Conservation (phyloP, 2,329 filamentous ascomycete species). For the Aspergillus quadrilineatus region DNA sequence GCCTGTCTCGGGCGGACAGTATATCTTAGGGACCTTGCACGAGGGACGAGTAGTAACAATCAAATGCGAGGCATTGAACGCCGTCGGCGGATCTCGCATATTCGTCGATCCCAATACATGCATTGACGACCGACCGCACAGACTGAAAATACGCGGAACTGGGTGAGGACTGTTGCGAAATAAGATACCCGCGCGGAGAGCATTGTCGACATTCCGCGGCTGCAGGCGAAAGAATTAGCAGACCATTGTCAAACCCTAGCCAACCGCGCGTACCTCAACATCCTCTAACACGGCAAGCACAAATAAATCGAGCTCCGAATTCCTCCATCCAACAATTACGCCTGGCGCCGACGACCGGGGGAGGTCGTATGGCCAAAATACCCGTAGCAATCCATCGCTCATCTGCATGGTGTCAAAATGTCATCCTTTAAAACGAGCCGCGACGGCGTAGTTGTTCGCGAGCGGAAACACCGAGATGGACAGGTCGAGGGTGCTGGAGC, state of each 20-base stretch:
- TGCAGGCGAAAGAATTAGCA: constrained; percentile 34
- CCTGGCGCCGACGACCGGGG: constrained; percentile 70
- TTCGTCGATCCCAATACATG: constrained; percentile 86
- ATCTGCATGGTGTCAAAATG: constrained; percentile 65
- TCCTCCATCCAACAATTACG: constrained; percentile 92
- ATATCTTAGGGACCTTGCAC: constrained; percentile 66
- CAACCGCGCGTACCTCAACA: constrained; percentile 67
- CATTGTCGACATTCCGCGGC: constrained; percentile 80
- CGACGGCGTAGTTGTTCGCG: constrained; percentile 90
- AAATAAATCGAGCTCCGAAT: constrained; percentile 85
- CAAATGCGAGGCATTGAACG: constrained; percentile 69
- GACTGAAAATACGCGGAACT: constrained; percentile 73
- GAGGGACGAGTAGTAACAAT: constrained; percentile 56
- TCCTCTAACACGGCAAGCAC: constrained; percentile 87
- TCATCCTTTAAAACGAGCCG: constrained; percentile 79
- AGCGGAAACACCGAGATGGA: constrained; percentile 80
- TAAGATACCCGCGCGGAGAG: constrained; percentile 77
- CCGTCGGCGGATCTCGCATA: constrained; percentile 46
- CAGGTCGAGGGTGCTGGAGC: constrained; percentile 74
- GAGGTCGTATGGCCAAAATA: constrained; percentile 96
- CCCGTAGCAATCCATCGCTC: constrained; percentile 85
- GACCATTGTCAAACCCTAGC: not conserved
- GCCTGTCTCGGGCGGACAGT: constrained; percentile 63
- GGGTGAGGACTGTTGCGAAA: constrained; percentile 80
- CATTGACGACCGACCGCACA: constrained; percentile 80